These are phyloP conservation scores for Fusarium nygamai DNA, from an alignment of 2,329 filamentous ascomycete genomes.

Conservation along the genomic window DNA sequence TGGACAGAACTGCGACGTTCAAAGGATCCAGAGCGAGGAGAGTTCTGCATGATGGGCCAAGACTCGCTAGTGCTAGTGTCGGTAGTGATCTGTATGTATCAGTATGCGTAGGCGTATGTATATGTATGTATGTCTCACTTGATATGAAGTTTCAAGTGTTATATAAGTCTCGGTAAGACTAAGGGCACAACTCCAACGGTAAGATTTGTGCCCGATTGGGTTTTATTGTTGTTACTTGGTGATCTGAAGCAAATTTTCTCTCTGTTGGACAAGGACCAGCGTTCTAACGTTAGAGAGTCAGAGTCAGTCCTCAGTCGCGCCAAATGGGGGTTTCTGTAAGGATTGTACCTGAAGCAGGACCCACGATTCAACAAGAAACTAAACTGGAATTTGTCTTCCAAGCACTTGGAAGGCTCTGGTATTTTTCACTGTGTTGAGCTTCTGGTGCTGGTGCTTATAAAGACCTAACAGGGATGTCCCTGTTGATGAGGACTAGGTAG, in stretches of 20 bases:
- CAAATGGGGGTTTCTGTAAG: neutral
- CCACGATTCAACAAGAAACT: conserved; percentile 8
- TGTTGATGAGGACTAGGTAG: neutral
- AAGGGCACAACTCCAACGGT: neutral
- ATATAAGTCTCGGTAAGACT: neutral
- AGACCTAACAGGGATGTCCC: conserved; percentile 19
- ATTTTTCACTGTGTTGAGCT: neutral
- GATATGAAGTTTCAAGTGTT: conserved; percentile 6
- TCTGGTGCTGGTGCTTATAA: neutral
- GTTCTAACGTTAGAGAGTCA: conserved; percentile 2
- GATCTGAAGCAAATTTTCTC: conserved; percentile 6
- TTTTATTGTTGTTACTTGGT: conserved; percentile 6
- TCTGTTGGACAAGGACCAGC: conserved; percentile 24
- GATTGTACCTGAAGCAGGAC: conserved; percentile 5
- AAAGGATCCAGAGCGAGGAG: conserved; percentile 34
- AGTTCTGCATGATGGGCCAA: conserved; percentile 25
- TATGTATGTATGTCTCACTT: neutral
- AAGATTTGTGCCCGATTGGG: conserved; percentile 7
- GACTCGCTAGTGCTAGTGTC: conserved; percentile 12
- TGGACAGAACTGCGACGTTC: conserved; percentile 32
- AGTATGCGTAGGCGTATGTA: neutral
- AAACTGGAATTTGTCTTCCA: neutral
- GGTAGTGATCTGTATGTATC: neutral
- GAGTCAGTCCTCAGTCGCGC: neutral
- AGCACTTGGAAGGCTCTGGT: neutral